Evolutionary conservation across 1,284 basidiomycete genomes (phyloP), one percentile per base, ranked within the genome.

Genomic region (Leccinum proximum): DNA sequence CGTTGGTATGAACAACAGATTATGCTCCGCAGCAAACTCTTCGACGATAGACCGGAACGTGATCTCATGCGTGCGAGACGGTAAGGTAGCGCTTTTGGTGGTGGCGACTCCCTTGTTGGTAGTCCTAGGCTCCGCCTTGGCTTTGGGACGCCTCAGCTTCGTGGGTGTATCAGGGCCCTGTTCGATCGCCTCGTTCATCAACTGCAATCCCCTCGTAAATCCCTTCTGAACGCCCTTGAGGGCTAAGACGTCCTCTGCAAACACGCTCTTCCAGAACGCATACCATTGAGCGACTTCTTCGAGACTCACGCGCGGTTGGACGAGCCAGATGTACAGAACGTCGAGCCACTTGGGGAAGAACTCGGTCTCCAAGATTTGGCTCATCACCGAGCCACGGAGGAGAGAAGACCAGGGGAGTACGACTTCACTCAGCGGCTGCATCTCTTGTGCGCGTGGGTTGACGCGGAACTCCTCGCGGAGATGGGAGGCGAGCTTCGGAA

Each of bases 301-400:
- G 70, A 93, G 88, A 76, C 88, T 94, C 70, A 89, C 90, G 35
- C 80, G 83, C 0, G 93, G 89, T 74, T 94, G 92, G 11, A 89
- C 82, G 62, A 99, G 87, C 97, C 96, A 98, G 53, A 93, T 78
- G 72, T 95, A 89, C 45, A 99, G 79, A n/a, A 93, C 87, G 56
- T 94, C 87, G 60, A 99, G 82, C 96, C 96, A 99, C 74, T 96
- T 96, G 2, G 94, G 93, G 84, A 98, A 97, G 80, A 99, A 97
- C 71, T 95, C 94, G 8, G 84, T 83, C 74, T 96, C 93, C 67
- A 98, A 79, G 7, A 98, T 78, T 71, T 94, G 91, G 2, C 87
- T 83, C 67, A 96, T 83, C 66, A 95, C 86, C 2, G 91, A 89
- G 0, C 86, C 77, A 5, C 93, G 88, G 38, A 99, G 79, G 56